A percentile compares a stretch with the other conserved stretches of the same genome.
Evolutionary conservation across 2,329 filamentous ascomycete genomes (phyloP).

Genomic region (Curvularia lunata): DNA sequence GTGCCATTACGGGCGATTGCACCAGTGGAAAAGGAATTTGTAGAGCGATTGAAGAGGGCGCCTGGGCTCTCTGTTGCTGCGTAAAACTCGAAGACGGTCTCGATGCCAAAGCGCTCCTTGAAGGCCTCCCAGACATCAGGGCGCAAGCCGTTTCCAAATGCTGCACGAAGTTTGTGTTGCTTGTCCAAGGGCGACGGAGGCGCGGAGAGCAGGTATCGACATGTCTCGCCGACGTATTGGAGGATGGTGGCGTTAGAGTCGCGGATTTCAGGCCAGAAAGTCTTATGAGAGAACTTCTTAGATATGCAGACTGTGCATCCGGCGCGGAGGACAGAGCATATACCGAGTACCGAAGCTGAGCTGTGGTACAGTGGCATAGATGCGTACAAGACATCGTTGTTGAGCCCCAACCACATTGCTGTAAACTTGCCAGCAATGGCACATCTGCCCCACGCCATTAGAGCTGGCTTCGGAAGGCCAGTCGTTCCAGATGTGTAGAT

Average conservation of each 20-base stretch:
- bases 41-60: constrained; percentile 57
- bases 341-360: constrained; percentile 39
- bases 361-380: constrained; percentile 51
- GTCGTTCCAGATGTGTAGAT: constrained; percentile 51
- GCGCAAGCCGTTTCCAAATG: constrained; percentile 51
- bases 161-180: constrained; percentile 40
- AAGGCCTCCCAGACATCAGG: constrained; percentile 52
- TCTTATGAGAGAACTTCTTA: constrained; percentile 46
- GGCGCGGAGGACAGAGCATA: constrained; percentile 34
- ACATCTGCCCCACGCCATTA: constrained; percentile 40
- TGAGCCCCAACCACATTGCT: constrained; percentile 33
- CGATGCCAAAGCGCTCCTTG: constrained; percentile 49
- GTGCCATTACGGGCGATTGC: constrained; percentile 74
- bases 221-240: constrained; percentile 51
- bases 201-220: constrained; percentile 47
- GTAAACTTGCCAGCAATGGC: constrained; percentile 27
- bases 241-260: constrained; percentile 46
- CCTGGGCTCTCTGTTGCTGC: constrained; percentile 62
- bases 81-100: constrained; percentile 50
- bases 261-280: constrained; percentile 49
- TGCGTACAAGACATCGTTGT: constrained; percentile 45
- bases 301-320: constrained; percentile 40
- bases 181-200: constrained; percentile 41
- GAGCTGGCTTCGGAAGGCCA: constrained; percentile 46
- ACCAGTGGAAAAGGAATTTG: constrained; percentile 65